Base-by-base conservation (phyloP, 2,329 filamentous ascomycete genomes). In the Aspergillus sp. region DNA sequence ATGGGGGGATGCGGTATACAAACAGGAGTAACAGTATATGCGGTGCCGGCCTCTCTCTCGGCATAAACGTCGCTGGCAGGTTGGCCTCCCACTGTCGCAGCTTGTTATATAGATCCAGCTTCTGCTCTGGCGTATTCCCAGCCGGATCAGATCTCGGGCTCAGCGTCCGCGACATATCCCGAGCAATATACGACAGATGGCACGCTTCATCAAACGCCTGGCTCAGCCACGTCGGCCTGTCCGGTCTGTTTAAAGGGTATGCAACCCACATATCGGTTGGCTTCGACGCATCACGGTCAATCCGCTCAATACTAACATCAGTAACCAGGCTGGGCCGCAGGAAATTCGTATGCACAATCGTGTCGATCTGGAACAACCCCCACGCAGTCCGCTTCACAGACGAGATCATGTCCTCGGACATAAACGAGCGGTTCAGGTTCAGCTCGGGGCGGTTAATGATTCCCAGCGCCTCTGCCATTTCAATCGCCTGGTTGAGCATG, bases 361-460 rank as follows among this genome's bases (percentile, higher is more conserved):
- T 69, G 43, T 71, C 68, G 23, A 67, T 58, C 45, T 71, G 67
- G 60, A 64, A 72, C 27, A 65, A 46, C 24, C 62, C 66, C 67
- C 60, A 67, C n/a, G 61, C 62, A 41, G 62, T 68, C 58, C 59
- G 64, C 54, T 58, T 59, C 23, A 62, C 56, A 15, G 64, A 71
- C 44, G 43, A 37, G 41, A 61, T 59, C 60, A 67, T 63, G 11
- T 70, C 68, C 6, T 58, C 45, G 2, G 67, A 64, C 54, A 62
- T 55, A 12, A 62, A 54, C n/a, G 57, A 51, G 9, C 56, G 40
- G 12, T 59, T 52, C 12, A 65, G 45, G 33, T 49, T 52, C 47
- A 55, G 57, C 24, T 55, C 56, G 7, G 61, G 41, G 14, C 47
- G 55, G 31, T 66, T 67, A 44, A 67, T 57, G 35, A 69, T 63